Conservation (phyloP, 2,329 filamentous ascomycete species). For the Fusarium succisae region DNA sequence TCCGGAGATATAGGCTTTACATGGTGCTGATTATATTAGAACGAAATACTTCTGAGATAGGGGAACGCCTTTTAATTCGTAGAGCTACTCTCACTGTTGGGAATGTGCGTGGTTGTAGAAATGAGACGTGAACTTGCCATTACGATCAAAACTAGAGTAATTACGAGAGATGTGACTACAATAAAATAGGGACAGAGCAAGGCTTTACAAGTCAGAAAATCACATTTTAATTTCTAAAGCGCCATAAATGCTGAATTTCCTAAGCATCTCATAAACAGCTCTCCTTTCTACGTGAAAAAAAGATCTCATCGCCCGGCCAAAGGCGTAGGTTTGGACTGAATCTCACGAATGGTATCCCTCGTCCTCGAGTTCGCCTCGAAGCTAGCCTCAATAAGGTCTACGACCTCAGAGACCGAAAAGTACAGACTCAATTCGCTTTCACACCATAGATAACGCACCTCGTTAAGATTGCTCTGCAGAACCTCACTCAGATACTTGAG, state of each 20-base stretch:
- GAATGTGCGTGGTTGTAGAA: too few species aligned
- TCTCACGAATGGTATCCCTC: slow-evolving; percentile 67
- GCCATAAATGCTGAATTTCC: not conserved
- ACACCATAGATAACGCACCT: slow-evolving; percentile 70
- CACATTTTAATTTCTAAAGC: not conserved
- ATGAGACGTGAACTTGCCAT: not conserved
- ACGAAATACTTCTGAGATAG: accelerated
- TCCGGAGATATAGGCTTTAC: too few species aligned
- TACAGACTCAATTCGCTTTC: slow-evolving; percentile 73
- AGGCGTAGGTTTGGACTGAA: slow-evolving; percentile 61
- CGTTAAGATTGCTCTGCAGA: slow-evolving; percentile 72
- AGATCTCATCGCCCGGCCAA: slow-evolving; percentile 3
- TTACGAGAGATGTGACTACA: accelerated
- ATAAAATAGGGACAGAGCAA: not conserved
- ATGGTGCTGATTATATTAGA: too few species aligned
- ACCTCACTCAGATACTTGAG: slow-evolving; percentile 72
- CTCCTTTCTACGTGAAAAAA: not conserved
- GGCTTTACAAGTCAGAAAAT: not conserved
- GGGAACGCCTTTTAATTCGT: accelerated
- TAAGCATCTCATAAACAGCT: not conserved
- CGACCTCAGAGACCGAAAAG: slow-evolving; percentile 68
- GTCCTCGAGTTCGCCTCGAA: slow-evolving; percentile 71
- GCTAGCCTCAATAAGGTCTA: slow-evolving; percentile 70
- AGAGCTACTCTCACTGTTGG: accelerated
- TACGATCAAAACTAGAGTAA: accelerated